Base-by-base conservation (phyloP, 331 rosid species). In the Quercus tomentella region DNA sequence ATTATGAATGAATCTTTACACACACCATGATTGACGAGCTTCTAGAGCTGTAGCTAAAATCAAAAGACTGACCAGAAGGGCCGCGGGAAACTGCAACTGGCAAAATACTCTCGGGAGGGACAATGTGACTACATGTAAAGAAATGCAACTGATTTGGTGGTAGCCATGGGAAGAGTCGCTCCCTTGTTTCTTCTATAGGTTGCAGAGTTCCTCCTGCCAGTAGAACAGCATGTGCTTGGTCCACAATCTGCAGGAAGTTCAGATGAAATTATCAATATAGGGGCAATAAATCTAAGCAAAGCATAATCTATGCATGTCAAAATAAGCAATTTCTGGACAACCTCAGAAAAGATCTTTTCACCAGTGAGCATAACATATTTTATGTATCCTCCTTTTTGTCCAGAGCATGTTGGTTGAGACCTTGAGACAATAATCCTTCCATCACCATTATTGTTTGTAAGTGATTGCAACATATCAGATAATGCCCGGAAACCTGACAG, bases 181-280 rank as follows among this genome's bases (percentile, higher is more conserved):
- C 99, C 85, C 96, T 84, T 66, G 93, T 90, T 87, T 95, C 99
- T 86, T 93, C 99, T 81, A 90, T 85, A 68, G 99, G 99, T 79
- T 91, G 97, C 77, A 92, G 89, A 66, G 99, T 95, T 76, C 97
- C 97, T 35, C 99, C 99, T 35, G 94, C 93, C 86, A 95, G 84
- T 68, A 95, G 79, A 41, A 93, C 96, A 5, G 99, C 97, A 84
- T 90, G 97, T 75, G 96, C 92, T 88, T 91, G 93, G 69, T 88
- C 91, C 72, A 86, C 88, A 88, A 95, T 88, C 99, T 95, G 83
- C 63, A 83, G 62, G 76, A 87, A 65, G 78, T 67, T 70, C 54
- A 81, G 56, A 78, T 82, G 80, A 74, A 71, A 73, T 60, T 61
- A 67, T 75, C 86, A 85, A 62, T 62, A 60, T 66, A 1, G 22